These are phyloP conservation scores for Monilinia polystroma DNA, from an alignment of 2,329 filamentous ascomycete genomes.

Conservation along the genomic window DNA sequence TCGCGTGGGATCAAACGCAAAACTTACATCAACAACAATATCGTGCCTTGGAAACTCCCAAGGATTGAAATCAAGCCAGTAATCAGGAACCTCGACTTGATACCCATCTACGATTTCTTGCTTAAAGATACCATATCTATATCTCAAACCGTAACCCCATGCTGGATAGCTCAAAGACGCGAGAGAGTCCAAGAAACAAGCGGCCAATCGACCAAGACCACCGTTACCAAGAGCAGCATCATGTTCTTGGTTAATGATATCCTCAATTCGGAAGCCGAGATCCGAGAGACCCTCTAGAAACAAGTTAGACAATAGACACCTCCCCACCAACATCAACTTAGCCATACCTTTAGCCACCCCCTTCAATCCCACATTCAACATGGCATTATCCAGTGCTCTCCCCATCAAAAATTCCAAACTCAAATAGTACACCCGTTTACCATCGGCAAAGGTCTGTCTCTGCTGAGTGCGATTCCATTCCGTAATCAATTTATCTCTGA, in stretches of 20 bases:
- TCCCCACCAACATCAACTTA: conserved; percentile 36
- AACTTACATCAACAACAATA: conserved; percentile 77
- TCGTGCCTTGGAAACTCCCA: conserved; percentile 98
- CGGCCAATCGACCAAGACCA: conserved; percentile 88
- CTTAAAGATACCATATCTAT: conserved; percentile 98
- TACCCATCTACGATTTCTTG: conserved; percentile 98
- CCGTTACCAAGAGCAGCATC: conserved; percentile 96
- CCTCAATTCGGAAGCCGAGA: conserved; percentile 94
- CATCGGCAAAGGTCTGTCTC: conserved; percentile 84
- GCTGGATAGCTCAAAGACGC: conserved; percentile 93
- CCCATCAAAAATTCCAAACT: conserved; percentile 99
- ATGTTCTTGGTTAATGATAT: conserved; percentile 91
- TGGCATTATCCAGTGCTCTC: conserved; percentile 92
- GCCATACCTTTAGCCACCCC: conserved; percentile 71
- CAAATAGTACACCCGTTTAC: conserved; percentile 95
- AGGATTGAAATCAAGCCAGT: conserved; percentile 99
- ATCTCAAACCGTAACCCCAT: conserved; percentile 95
- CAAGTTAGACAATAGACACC: conserved; percentile 50
- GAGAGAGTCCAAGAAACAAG: conserved; percentile 95
- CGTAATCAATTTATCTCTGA: conserved; percentile 87
- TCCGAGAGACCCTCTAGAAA: conserved; percentile 73
- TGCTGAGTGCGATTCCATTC: conserved; percentile 99
- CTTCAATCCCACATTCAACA: conserved; percentile 93
- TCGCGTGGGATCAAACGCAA: conserved; percentile 36
- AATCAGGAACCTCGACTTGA: conserved; percentile 96